These are phyloP conservation scores for Eucalyptus sp. DNA, from an alignment of 345 rosid genomes.

Conservation along the genomic window DNA sequence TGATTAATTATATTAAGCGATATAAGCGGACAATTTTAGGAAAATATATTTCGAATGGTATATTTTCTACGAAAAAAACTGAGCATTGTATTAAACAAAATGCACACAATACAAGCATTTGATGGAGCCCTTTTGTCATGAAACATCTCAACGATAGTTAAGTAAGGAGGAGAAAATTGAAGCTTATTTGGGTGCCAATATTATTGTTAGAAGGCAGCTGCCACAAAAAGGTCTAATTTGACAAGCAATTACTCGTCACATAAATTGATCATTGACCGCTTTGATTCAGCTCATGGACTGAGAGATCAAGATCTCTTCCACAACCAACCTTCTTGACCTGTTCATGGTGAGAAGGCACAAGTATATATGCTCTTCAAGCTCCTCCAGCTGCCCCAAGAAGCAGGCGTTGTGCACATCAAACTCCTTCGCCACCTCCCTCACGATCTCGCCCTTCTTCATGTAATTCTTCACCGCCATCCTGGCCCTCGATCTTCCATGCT, in stretches of 20 bases:
- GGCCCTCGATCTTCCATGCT: constrained; percentile 48
- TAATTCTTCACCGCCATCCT: constrained; percentile 37
- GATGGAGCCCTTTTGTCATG: not conserved
- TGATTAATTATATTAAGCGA: not conserved
- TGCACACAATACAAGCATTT: not conserved
- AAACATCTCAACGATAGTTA: not conserved
- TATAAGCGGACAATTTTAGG: not conserved
- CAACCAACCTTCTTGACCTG: constrained; percentile 58
- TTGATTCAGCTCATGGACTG: not conserved
- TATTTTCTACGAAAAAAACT: no score
- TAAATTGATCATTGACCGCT: not conserved
- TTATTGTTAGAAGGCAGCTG: not conserved
- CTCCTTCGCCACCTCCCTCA: constrained; percentile 41
- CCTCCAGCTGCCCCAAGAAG: constrained; percentile 65
- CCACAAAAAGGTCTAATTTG: not conserved
- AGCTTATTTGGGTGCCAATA: not conserved
- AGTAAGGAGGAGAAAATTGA: not conserved
- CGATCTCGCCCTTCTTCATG: constrained; percentile 25
- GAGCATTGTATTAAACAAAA: no score
- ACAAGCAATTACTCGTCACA: not conserved
- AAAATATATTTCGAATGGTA: no score
- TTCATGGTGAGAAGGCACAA: constrained; percentile 73
- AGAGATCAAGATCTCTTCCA: constrained; percentile 22
- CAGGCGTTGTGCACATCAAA: constrained; percentile 24
- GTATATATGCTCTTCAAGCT: constrained; percentile 65